Percentiles rank a stretch among this genome's conserved stretches.
Conservation (phyloP, 148 eudicot species). For the Amaranthus cruentus region DNA sequence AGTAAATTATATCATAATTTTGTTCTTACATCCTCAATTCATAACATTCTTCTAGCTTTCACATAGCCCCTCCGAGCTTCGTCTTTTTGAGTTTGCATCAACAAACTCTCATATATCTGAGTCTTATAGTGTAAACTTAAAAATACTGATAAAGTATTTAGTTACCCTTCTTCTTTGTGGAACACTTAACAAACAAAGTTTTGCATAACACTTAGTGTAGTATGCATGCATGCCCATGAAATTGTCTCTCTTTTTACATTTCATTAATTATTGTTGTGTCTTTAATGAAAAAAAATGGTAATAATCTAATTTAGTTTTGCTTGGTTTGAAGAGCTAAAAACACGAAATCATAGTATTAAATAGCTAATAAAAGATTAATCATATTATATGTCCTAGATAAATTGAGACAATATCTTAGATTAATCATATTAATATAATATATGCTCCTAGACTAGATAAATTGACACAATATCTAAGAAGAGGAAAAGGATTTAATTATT, state of each 20-base stretch:
- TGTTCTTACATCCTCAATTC: too few relatives aligned
- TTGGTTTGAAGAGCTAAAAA: constrained; percentile 1
- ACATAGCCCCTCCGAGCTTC: too few relatives aligned
- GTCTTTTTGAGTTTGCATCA: too few relatives aligned
- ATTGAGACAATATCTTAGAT: too few relatives aligned
- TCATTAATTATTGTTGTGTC: neutral
- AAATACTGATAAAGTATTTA: too few relatives aligned
- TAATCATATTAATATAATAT: too few relatives aligned
- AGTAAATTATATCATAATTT: too few relatives aligned
- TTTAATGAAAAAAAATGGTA: neutral
- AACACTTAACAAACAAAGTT: too few relatives aligned
- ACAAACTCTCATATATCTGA: neutral
- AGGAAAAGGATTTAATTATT: constrained; percentile 19
- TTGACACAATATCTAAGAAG: neutral
- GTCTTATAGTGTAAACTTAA: neutral
- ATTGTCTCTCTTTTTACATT: neutral
- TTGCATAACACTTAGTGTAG: neutral
- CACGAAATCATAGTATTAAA: neutral
- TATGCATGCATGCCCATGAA: constrained; percentile 10
- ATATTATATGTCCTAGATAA: neutral
- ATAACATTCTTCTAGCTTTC: too few relatives aligned
- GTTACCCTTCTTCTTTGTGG: too few relatives aligned
- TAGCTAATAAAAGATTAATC: neutral
- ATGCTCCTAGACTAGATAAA: neutral
- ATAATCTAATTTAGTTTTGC: too few relatives aligned